These are phyloP conservation scores for Neopestalotiopsis sp. DNA, from an alignment of 2,329 filamentous ascomycete genomes.

Conservation along the genomic window DNA sequence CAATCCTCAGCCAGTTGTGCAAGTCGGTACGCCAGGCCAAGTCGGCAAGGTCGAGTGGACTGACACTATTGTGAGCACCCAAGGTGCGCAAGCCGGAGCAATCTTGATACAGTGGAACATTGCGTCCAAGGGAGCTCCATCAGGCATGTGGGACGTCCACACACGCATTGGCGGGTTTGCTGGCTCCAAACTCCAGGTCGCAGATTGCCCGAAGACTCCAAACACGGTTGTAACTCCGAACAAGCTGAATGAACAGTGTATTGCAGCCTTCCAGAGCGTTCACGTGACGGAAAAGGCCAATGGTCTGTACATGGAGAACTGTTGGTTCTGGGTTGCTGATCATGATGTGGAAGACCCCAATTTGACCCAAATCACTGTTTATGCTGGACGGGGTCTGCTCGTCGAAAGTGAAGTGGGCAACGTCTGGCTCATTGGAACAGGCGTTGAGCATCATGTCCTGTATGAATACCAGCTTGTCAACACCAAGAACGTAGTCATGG, in stretches of 20 bases:
- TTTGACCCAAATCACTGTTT: conserved; percentile 52
- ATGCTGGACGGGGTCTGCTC: conserved; percentile 53
- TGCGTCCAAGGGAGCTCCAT: conserved; percentile 37
- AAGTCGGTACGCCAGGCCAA: conserved; percentile 61
- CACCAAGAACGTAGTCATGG: conserved; percentile 66
- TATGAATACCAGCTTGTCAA: conserved; percentile 71
- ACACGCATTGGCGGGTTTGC: conserved; percentile 75
- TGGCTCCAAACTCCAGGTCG: conserved; percentile 70
- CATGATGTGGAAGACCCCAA: conserved; percentile 56
- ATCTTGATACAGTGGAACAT: conserved; percentile 72
- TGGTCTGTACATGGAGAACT: conserved; percentile 48
- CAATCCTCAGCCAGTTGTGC: conserved; percentile 60
- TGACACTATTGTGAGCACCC: conserved; percentile 66
- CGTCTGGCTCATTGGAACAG: conserved; percentile 69
- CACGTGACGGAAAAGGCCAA: conserved; percentile 45
- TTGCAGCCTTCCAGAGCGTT: conserved; percentile 49
- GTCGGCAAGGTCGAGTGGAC: conserved; percentile 65
- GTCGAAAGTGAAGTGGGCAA: conserved; percentile 48
- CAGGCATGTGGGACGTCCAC: conserved; percentile 77
- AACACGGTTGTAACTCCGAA: conserved; percentile 28
- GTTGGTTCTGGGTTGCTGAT: conserved; percentile 48
- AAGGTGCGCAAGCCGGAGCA: conserved; percentile 63
- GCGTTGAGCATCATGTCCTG: conserved; percentile 69
- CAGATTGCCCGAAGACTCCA: conserved; percentile 60
- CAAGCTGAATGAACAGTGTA: conserved; percentile 37